phyloP scores from a whole-genome alignment of 2,329 filamentous ascomycete genomes.

The Aspergillus ibericus region DNA sequence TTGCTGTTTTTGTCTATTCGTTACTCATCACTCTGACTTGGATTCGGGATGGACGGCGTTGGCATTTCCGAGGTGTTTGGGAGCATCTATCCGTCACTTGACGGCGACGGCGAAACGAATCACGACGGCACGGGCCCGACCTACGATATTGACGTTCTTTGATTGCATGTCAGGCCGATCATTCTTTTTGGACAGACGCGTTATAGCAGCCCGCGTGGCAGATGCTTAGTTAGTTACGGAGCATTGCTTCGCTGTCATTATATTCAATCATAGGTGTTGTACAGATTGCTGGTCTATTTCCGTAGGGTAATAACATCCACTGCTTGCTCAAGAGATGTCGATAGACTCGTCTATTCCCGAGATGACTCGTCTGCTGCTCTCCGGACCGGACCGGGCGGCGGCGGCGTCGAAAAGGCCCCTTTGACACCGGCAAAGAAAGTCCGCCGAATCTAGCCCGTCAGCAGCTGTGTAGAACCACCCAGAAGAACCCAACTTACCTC shows the following conservation, averaged over 20 bases:
- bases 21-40: slow-evolving; percentile 6
- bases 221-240: slow-evolving; percentile 4
- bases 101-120: slow-evolving; percentile 26
- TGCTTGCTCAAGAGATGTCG: too few relatives aligned
- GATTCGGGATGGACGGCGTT: slow-evolving; percentile 21
- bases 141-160: slow-evolving; percentile 14
- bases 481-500: slow-evolving; percentile 29
- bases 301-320: too few relatives aligned
- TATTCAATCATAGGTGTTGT: not conserved
- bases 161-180: slow-evolving; percentile 15
- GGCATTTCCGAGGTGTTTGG: slow-evolving; percentile 24
- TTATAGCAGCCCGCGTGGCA: slow-evolving; percentile 16
- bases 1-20: slow-evolving; percentile 12
- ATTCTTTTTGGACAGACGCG: slow-evolving; percentile 13
- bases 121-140: slow-evolving; percentile 25
- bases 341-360: slow-evolving; percentile 2
- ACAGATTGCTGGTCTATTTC: not conserved
- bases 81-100: slow-evolving; percentile 19
- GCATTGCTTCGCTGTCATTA: not conserved
- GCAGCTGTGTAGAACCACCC: not conserved
- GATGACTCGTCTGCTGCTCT: slow-evolving; percentile 19
- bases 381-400: slow-evolving; percentile 28
- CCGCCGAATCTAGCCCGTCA: slow-evolving; percentile 33
- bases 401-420: slow-evolving; percentile 34
- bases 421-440: slow-evolving; percentile 34